Conservation (phyloP, 768 basidiomycete species). For the Tricholoma sp. region DNA sequence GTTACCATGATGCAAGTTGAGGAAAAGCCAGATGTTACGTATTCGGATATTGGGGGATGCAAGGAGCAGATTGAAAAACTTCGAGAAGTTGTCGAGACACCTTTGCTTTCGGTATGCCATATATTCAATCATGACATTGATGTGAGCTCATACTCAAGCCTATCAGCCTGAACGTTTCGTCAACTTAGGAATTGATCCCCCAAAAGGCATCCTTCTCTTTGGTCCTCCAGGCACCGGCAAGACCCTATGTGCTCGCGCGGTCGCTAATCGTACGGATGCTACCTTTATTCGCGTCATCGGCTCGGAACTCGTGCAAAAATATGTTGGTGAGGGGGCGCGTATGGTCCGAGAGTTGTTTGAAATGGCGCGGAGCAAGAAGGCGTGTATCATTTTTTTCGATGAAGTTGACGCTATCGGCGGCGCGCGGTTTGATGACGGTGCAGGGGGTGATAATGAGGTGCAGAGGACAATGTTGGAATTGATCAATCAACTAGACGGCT, state of each 20-base stretch:
- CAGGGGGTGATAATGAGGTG: constrained; percentile 98
- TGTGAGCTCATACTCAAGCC: constrained; percentile 13
- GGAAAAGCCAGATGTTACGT: constrained; percentile 97
- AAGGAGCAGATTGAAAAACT: constrained; percentile 99
- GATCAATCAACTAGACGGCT: constrained; percentile 98
- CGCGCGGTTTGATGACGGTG: constrained; percentile 96
- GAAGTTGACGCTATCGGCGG: constrained; percentile 99
- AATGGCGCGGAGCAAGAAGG: constrained; percentile 98
- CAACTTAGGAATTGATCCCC: constrained; percentile 97
- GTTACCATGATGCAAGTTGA: constrained; percentile 99
- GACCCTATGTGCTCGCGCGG: constrained; percentile 95
- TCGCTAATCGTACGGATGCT: constrained; percentile 97
- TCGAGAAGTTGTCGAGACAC: constrained; percentile 96
- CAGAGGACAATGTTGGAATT: constrained; percentile 99
- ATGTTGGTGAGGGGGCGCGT: constrained; percentile 97
- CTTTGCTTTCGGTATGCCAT: constrained; percentile 77
- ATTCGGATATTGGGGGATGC: constrained; percentile 96
- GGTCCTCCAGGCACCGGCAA: constrained; percentile 99
- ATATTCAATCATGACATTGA: not conserved
- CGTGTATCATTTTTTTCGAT: constrained; percentile 99
- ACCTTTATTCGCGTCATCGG: constrained; percentile 99
- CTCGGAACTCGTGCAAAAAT: constrained; percentile 99
- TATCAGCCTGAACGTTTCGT: constrained; percentile 96
- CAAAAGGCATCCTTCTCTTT: constrained; percentile 94
- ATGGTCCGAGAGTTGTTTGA: constrained; percentile 99